Evolutionary conservation across 2,329 filamentous ascomycete genomes (phyloP).

Genomic region (Diatrype stigma): DNA sequence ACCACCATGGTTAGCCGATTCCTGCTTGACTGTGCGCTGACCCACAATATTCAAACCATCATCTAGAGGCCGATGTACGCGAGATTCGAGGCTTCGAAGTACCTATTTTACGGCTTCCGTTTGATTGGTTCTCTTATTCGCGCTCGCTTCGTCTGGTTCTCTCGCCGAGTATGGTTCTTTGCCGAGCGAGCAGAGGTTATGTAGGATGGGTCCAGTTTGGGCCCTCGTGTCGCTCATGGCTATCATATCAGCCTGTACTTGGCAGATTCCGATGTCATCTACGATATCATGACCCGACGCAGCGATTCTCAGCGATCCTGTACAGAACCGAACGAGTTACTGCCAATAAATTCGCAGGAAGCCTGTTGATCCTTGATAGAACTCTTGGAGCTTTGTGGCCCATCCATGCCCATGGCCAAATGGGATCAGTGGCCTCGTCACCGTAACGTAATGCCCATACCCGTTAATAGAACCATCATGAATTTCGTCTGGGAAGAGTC

Average conservation of each 20-base stretch:
- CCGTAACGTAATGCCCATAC: slow-evolving; percentile 20
- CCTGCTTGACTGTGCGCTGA: too few relatives aligned
- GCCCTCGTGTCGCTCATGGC: slow-evolving; percentile 18
- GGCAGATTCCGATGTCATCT: slow-evolving; percentile 19
- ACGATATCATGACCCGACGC: slow-evolving; percentile 15
- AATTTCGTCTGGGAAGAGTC: slow-evolving; percentile 25
- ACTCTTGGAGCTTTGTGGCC: slow-evolving; percentile 24
- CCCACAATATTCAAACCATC: too few relatives aligned
- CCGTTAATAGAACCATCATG: slow-evolving; percentile 26
- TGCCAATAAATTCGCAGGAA: not conserved
- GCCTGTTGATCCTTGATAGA: slow-evolving; percentile 10
- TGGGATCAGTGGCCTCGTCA: slow-evolving; percentile 28
- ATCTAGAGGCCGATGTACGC: too few relatives aligned
- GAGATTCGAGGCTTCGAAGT: too few relatives aligned
- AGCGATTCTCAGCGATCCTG: slow-evolving; percentile 19
- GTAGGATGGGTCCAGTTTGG: slow-evolving; percentile 22
- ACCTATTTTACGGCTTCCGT: too few relatives aligned
- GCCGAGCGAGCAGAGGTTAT: slow-evolving; percentile 7
- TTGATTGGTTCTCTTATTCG: too few relatives aligned
- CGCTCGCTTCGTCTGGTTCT: slow-evolving; percentile 22
- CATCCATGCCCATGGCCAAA: slow-evolving; percentile 23
- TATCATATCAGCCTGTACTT: too few relatives aligned
- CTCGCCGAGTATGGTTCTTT: slow-evolving; percentile 20
- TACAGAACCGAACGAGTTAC: slow-evolving; percentile 12
- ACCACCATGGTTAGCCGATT: too few relatives aligned